Evolutionary conservation across 2,329 filamentous ascomycete genomes (phyloP).

Genomic region (Phaeosphaeria sp.): DNA sequence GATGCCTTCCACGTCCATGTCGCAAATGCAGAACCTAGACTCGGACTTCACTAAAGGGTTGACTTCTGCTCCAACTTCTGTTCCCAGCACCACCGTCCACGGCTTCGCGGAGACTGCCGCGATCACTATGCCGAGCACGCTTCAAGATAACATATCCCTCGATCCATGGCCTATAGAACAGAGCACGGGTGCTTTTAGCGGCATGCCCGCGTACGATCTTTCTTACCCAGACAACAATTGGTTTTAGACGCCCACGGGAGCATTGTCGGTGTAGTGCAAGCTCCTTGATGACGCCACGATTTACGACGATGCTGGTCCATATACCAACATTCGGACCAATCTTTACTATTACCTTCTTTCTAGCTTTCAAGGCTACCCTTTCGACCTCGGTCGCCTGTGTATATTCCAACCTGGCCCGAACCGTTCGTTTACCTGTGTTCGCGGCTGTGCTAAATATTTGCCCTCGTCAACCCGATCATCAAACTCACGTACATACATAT

Average conservation of each 20-base stretch:
- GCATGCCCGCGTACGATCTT: conserved; percentile 32
- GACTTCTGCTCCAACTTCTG: conserved; percentile 26
- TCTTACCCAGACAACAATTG: conserved; percentile 38
- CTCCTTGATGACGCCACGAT: conserved; percentile 43
- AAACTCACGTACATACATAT: conserved; percentile 27
- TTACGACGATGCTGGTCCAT: conserved; percentile 47
- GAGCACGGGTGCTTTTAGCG: conserved; percentile 31
- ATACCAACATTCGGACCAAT: conserved; percentile 29
- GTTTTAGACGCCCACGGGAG: conserved; percentile 39
- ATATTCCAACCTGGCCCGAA: conserved; percentile 42
- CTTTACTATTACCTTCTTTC: conserved; percentile 28
- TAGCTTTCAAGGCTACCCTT: conserved; percentile 24
- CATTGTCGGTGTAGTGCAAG: conserved; percentile 18
- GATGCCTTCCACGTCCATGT: conserved; percentile 26
- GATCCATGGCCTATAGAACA: conserved; percentile 43
- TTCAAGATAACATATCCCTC: conserved; percentile 36
- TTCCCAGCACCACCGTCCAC: conserved; percentile 28
- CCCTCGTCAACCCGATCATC: conserved; percentile 15
- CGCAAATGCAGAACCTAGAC: conserved; percentile 35
- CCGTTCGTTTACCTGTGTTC: conserved; percentile 23
- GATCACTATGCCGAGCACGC: conserved; percentile 41
- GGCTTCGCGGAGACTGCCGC: conserved; percentile 38
- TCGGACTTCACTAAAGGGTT: conserved; percentile 39
- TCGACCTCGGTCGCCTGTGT: conserved; percentile 44
- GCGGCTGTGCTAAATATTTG: conserved; percentile 31